These are phyloP conservation scores for Annulohypoxylon moriforme DNA, from an alignment of 495 filamentous ascomycete genomes.

Conservation along the genomic window DNA sequence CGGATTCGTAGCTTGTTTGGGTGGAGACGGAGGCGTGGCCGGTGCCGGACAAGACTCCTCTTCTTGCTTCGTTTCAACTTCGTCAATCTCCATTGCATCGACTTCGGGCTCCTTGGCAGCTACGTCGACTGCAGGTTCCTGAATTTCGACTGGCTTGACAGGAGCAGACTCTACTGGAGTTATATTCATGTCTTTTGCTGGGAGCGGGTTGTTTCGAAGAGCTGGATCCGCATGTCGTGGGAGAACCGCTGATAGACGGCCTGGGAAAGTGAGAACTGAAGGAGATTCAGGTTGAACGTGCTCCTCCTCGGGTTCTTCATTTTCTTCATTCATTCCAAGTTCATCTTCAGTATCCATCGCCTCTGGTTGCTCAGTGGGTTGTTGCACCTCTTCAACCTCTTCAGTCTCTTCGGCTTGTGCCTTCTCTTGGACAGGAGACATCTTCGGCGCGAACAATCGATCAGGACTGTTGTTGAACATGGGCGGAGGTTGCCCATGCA, in stretches of 20 bases:
- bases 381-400: conserved; percentile 33
- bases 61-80: conserved; percentile 34
- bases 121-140: conserved; percentile 50
- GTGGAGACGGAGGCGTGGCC: conserved; percentile 51
- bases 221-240: conserved; percentile 61
- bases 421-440: conserved; percentile 23
- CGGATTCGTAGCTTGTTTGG: conserved; percentile 22
- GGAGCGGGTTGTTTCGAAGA: conserved; percentile 45
- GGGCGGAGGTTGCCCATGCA: conserved; percentile 19
- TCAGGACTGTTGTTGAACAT: conserved; percentile 1
- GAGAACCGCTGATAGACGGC: conserved; percentile 62
- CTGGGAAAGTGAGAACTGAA: conserved; percentile 57
- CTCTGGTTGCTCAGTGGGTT: conserved; percentile 25
- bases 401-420: not conserved
- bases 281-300: conserved; percentile 47
- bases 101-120: conserved; percentile 49
- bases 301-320: conserved; percentile 14
- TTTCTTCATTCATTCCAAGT: not conserved
- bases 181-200: conserved; percentile 21
- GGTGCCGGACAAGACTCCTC: conserved; percentile 15
- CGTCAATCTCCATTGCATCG: conserved; percentile 52
- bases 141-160: not conserved
- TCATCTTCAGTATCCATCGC: conserved; percentile 34
- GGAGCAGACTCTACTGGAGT: conserved; percentile 13
- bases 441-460: conserved; percentile 26